Evolutionary conservation across 768 basidiomycete genomes (phyloP).

Genomic region (Psilocybe sp.): DNA sequence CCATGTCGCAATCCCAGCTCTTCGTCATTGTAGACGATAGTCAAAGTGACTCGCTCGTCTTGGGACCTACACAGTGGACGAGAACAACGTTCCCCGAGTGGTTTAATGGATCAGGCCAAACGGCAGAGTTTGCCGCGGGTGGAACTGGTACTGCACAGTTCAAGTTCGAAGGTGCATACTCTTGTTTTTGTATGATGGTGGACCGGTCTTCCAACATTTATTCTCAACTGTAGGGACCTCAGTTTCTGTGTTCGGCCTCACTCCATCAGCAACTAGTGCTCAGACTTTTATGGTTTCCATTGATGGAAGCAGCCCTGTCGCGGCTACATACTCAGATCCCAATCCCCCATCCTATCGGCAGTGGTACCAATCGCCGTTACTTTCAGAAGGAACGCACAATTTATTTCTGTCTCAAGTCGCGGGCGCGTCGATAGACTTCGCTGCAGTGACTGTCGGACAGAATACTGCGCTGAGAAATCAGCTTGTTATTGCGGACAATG

Average conservation of each 20-base stretch:
- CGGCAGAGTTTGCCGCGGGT: constrained; percentile 8
- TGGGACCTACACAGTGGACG: constrained; percentile 15
- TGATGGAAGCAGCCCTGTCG: constrained; percentile 12
- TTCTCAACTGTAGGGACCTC: constrained; percentile 6
- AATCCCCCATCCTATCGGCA: constrained; percentile 16
- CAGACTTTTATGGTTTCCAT: constrained; percentile 17
- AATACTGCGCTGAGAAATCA: constrained; percentile 18
- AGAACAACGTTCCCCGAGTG: constrained; percentile 11
- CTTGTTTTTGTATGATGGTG: not conserved
- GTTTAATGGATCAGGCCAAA: constrained; percentile 17
- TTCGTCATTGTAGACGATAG: constrained; percentile 18
- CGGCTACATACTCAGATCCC: constrained; percentile 9
- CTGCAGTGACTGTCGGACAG: constrained; percentile 15
- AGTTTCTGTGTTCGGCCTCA: constrained; percentile 11
- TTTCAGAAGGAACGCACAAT: constrained; percentile 17
- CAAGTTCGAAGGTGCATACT: constrained; percentile 15
- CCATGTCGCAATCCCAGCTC: constrained; percentile 6
- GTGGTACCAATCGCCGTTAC: constrained; percentile 21
- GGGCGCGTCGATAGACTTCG: constrained; percentile 20
- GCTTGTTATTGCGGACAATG: constrained; percentile 21
- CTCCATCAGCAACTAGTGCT: constrained; percentile 2
- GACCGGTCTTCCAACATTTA: too few relatives aligned
- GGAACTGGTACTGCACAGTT: constrained; percentile 11
- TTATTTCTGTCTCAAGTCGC: constrained; percentile 16
- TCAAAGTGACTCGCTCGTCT: constrained; percentile 9